Conservation (phyloP, 75 land plant species). For the Cupressus sempervirens region DNA sequence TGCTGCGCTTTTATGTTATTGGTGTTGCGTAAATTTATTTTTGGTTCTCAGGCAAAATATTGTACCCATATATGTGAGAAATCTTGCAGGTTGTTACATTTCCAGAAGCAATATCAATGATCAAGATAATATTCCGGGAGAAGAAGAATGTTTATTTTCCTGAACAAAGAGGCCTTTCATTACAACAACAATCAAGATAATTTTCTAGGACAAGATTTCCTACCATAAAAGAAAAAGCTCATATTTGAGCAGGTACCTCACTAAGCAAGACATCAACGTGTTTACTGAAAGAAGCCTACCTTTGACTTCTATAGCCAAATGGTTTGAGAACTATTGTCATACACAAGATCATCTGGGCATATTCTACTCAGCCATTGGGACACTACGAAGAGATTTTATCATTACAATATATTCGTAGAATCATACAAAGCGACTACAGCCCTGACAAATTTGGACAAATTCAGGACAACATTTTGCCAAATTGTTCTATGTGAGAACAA, state of each 20-base stretch:
- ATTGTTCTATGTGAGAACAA: no score
- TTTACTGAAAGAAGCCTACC: not conserved
- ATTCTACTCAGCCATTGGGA: no score
- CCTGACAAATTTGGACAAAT: no score
- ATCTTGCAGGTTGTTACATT: not conserved
- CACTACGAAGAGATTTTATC: no score
- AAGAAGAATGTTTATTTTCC: not conserved
- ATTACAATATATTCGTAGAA: no score
- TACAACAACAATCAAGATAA: not conserved
- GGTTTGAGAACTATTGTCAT: no score
- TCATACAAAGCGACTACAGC: no score
- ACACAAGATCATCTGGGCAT: no score
- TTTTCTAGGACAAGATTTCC: not conserved
- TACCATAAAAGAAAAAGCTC: not conserved
- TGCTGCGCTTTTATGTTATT: not conserved
- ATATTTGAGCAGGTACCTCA: not conserved
- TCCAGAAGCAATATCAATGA: not conserved
- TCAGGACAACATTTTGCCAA: no score
- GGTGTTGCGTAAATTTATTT: not conserved
- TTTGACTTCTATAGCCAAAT: no score
- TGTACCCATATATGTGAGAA: not conserved
- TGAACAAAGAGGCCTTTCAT: not conserved
- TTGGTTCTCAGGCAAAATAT: not conserved
- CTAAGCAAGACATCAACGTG: not conserved
- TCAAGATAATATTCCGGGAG: not conserved